phyloP scores from a whole-genome alignment of 1,284 basidiomycete genomes.

The Ceratobasidium sp. region DNA sequence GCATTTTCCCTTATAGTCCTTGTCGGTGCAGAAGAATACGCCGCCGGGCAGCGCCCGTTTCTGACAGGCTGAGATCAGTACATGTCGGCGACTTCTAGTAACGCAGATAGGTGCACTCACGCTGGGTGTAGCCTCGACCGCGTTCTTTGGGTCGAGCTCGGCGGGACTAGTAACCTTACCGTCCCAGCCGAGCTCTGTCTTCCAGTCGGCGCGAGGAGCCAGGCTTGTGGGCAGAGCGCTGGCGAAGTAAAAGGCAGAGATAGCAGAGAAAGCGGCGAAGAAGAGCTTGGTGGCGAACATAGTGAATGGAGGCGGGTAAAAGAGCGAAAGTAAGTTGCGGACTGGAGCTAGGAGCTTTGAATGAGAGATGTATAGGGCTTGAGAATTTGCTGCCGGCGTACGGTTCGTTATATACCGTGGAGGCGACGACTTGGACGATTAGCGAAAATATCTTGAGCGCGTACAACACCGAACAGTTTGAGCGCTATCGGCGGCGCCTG shows the following conservation, averaged over 20 bases:
- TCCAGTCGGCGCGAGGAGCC: conserved; percentile 21
- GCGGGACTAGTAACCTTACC: conserved; percentile 20
- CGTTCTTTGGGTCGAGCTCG: conserved; percentile 18
- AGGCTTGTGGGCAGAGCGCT: background rate
- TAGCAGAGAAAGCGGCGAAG: conserved; percentile 3
- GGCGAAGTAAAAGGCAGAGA: conserved; percentile 9
- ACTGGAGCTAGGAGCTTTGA: background rate
- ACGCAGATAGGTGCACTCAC: background rate
- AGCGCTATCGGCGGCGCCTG: too few species aligned
- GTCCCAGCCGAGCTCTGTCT: conserved; percentile 11
- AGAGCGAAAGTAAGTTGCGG: background rate
- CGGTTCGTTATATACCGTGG: background rate
- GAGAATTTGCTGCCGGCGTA: background rate
- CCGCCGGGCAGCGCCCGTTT: conserved; percentile 20
- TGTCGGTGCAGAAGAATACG: conserved; percentile 19
- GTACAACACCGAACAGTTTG: too few species aligned
- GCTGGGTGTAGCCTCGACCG: background rate
- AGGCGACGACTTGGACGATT: too few species aligned
- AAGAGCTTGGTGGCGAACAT: conserved; percentile 26
- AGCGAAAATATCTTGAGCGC: too few species aligned
- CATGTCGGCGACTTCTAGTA: background rate
- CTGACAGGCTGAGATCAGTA: background rate
- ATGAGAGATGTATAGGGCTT: background rate
- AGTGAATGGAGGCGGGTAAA: conserved; percentile 7
- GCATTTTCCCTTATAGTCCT: background rate